Evolutionary conservation across 2,329 filamentous ascomycete genomes (phyloP).

Genomic region (Fusarium goolgardi): DNA sequence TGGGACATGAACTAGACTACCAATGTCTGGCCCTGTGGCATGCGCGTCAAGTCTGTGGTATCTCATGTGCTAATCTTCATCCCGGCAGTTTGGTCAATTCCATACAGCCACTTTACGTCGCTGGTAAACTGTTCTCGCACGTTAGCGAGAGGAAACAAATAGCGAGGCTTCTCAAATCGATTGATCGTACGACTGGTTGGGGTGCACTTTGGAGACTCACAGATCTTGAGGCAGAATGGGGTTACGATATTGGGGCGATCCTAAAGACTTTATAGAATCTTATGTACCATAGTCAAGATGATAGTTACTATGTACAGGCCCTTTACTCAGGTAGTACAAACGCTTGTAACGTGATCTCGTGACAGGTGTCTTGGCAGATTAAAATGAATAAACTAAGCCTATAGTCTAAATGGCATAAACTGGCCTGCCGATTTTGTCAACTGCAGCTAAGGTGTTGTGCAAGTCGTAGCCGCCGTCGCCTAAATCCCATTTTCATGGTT

Average conservation of each 20-base stretch:
- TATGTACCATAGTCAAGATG: background rate
- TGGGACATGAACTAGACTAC: conserved; percentile 25
- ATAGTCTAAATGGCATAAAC: no score
- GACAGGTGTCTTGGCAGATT: background rate
- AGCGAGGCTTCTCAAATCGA: conserved; percentile 55
- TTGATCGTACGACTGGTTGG: conserved; percentile 62
- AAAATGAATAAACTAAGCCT: no score
- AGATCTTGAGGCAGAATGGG: conserved; percentile 57
- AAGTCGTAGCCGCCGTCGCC: conserved; percentile 18
- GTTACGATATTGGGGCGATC: conserved; percentile 43
- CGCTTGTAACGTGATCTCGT: no score
- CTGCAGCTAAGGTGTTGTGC: background rate
- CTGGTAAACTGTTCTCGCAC: conserved; percentile 61
- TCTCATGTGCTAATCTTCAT: conserved; percentile 63
- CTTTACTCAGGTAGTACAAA: background rate
- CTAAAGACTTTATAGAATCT: conserved; percentile 8
- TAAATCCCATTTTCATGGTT: conserved; percentile 18
- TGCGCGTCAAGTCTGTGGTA: conserved; percentile 62
- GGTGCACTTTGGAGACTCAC: conserved; percentile 61
- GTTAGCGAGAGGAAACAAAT: conserved; percentile 51
- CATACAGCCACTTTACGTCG: conserved; percentile 64
- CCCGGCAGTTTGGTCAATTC: conserved; percentile 63
- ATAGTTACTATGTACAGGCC: background rate
- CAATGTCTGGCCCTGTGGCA: conserved; percentile 54
- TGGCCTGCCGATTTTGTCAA: no score